Base-by-base conservation (phyloP, 345 rosid species). In the Bruguiera parviflora region DNA sequence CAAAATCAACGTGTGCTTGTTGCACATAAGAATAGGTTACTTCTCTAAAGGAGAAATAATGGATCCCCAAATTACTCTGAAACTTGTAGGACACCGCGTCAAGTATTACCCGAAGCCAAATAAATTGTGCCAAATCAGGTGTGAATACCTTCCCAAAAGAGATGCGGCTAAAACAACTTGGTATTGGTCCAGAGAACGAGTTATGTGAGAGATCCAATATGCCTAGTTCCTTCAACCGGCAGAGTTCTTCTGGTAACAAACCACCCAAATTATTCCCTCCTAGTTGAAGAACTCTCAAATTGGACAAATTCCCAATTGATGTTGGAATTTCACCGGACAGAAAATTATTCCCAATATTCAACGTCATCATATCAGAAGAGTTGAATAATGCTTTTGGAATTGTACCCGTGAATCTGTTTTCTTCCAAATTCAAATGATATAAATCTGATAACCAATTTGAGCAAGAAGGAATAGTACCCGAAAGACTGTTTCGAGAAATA, bases 101-200 rank as follows among this genome's bases (percentile, higher is more conserved):
- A 37, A 2, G 2, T 1, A 0, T 2, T 1, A n/a, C n/a, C 2
- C 2, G 2, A 9, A 0, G 0, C 29, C 4, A 6, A 21, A 6
- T 10, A 11, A 37, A 24, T 47, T 6, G 15, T 21, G 43, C 18
- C 8, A 62, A 37, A 35, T 37, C 8, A 62, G 0, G 10, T 49
- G 4, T 39, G 43, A 20, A n/a, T 63, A 0, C 16, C 4, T 11
- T 10, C 47, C 49, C 18, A 16, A 65, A 65, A 16, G 60, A 1
- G 46, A 65, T 10, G 22, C 7, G 21, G 11, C 13, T 29, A 19
- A 65, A 33, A 46, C 69, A 65, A 1, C 0, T 58, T 10, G 69
- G 59, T 32, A 65, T 28, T 5, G 69, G 55, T 20, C 49, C 69
- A 52, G 60, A 65, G 1, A 65, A 52, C 3, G 15, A 13, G 39